Evolutionary conservation across 2,329 filamentous ascomycete genomes (phyloP), one percentile per base, ranked within the genome.

Genomic region (Aspergillus sergii): DNA sequence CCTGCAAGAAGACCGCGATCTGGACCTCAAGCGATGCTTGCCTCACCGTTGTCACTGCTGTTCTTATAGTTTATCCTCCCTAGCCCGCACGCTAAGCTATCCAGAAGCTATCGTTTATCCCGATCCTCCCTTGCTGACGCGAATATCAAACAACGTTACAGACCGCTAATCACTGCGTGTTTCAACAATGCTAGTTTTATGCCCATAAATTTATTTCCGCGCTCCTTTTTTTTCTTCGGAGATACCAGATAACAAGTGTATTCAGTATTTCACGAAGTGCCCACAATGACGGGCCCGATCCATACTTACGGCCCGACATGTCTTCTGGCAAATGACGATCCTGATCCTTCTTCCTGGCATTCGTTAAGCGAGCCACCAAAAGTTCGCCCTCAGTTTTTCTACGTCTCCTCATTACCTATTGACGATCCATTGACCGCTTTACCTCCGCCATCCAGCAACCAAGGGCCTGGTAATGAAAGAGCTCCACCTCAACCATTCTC

Each of bases 371-470:
- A 86, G 28, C 90, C 91, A 19, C 84, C 86, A 0, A 73, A 69
- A 30, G 76, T 91, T 59, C 83, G 84, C 36, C 85, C 90, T 26
- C 91, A 93, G 66, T 97, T 93, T 80, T 97, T 97, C 79, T 97
- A 96, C 77, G 86, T 88, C 16, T 95, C 93, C 12, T 82, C 88
- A 14, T 85, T 94, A 57, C 90, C 93, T 34, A 93, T 97, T 73
- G 93, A 97, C 72, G 93, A 97, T 72, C 92, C 92, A 28, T 84
- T 96, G n/a, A 92, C 91, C 11, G 86, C 90, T 76, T 84, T 79
- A 73, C 87, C 76, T 75, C 86, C 73, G 71, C 84, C 75, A 66
- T 83, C 75, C 79, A 89, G 79, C 26, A 76, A 77, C 55, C 75
- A 80, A 61, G 77, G 74, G 57, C 74, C 83, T 16, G 85, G 81